Evolutionary conservation across 495 filamentous ascomycete genomes (phyloP), one percentile per base, ranked within the genome.

Genomic region (Bombardia bombarda): DNA sequence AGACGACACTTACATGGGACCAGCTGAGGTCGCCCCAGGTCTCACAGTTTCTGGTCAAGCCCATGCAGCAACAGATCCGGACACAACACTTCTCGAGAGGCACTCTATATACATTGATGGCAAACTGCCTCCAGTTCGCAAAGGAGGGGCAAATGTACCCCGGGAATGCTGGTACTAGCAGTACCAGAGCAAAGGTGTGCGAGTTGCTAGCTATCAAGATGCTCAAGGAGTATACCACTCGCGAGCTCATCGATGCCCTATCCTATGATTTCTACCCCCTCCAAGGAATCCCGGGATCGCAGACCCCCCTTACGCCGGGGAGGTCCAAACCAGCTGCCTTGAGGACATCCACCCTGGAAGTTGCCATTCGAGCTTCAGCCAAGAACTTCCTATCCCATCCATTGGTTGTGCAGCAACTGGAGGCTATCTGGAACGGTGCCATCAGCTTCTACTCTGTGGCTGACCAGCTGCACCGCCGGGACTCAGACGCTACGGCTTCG

Each of bases 241-340:
- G 87, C 38, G 90, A 95, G 63, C 73, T 97, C 51, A 79, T 93
- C 52, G 90, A 95, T 68, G 87, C 87, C 17, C 68, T 97, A 30
- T 90, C 86, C 7, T 95, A 97, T 60, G 90, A 95, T 52, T 95
- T 95, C 56, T 83, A 87, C 58, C 90, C 90, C 2, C 77, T 97
- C 0, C 88, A 95, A 55, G 87, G 87, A 38, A 58, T 67, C 20
- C 60, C 71, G 17, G 65, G 63, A 12, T 42, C 62, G 3, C 74
- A 83, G 35, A 62, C 72, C n/a, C 63, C 72, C 1, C 60, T 67
- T 2, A 57, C 48, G 44, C 60, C 51, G 18, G 40, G 51, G 2
- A 64, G 60, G 33, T 54, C 53, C 10, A 70, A 53, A 42, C 59
- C 74, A 7, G 68, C 70, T 22, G 70, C 74, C n/a, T 78, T 83